Base-by-base conservation (phyloP, 169 alveolate species). In the Cryptosporidium bovis region DNA sequence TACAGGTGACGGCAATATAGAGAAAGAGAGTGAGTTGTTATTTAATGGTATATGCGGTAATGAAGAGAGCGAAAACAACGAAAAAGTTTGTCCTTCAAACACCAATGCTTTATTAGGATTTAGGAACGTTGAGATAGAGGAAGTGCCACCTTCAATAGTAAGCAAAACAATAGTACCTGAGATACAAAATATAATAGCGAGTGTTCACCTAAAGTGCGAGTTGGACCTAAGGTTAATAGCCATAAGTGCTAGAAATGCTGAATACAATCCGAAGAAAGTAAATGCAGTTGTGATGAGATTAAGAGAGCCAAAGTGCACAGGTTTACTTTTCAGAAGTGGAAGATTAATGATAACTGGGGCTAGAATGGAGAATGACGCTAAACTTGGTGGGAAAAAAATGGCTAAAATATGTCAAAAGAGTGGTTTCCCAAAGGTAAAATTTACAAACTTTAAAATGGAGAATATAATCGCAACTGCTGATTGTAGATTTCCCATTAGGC, bases 391-490 rank as follows among this genome's bases (percentile, higher is more conserved):
- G 31, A 95, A 97, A 90, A 96, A 96, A 71, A 97, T 96, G 91
- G 99, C 99, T 0, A 97, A 97, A 90, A 94, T 96, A 71, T 93
- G 96, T 24, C 93, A 96, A 83, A 95, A 93, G 84, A 93, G 96
- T 62, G 98, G 98, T 18, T 96, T 93, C 71, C 98, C 94, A 7
- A 91, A 53, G 18, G 90, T 94, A 3, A 66, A 83, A 66, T 97
- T 98, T 91, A 84, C 94, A 36, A 97, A 97, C 65, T 98, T 98
- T 90, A 97, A 95, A 82, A 93, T 98, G 53, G 98, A 98, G 92
- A 98, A 98, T 91, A 95, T 98, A 27, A 98, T 98, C n/a, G 99
- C 99, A 3, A 96, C 99, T 34, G 97, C 97, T 64, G 99, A 97
- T 90, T 97, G 98, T 66, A 95, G 96, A 82, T 96, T 97, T 77